A percentile compares a stretch with the other conserved stretches of the same genome.
Evolutionary conservation across 106 monocot species (phyloP).

Genomic region (Dendrobium huoshanense): DNA sequence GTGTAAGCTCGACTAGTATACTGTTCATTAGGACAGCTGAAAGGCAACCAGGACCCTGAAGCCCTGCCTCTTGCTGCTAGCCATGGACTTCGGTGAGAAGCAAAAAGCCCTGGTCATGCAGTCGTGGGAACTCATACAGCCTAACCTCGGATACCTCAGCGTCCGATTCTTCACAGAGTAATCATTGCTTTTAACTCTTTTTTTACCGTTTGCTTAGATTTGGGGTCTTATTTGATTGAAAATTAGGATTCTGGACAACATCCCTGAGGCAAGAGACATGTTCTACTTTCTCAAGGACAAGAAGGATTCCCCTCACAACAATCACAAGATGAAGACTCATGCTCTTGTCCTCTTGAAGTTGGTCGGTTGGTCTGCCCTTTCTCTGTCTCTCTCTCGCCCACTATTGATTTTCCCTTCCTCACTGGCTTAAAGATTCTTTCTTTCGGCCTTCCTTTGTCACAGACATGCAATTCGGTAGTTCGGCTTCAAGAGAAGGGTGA

Average conservation of each 20-base stretch:
- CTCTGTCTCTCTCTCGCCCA: not conserved
- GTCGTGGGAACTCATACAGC: not conserved
- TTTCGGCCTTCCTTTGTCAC: not conserved
- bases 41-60: not conserved
- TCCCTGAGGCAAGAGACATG: not conserved
- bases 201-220: not conserved
- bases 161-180: slow-evolving; percentile 5
- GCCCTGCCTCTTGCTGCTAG: not conserved
- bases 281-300: slow-evolving; percentile 1
- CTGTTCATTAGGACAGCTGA: too few species aligned
- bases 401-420: not conserved
- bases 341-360: slow-evolving; percentile 1
- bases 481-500: not conserved
- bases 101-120: not conserved
- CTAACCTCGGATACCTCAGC: not conserved
- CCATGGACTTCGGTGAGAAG: not conserved
- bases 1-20: too few species aligned
- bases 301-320: not conserved
- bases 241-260: not conserved
- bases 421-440: not conserved
- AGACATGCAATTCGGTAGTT: slow-evolving; percentile 1
- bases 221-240: not conserved
- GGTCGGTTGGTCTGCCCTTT: not conserved
- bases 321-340: not conserved
- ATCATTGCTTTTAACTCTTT: not conserved